Conservation (phyloP, 768 basidiomycete genomes). For the Leccinum olivaceopallidum region DNA sequence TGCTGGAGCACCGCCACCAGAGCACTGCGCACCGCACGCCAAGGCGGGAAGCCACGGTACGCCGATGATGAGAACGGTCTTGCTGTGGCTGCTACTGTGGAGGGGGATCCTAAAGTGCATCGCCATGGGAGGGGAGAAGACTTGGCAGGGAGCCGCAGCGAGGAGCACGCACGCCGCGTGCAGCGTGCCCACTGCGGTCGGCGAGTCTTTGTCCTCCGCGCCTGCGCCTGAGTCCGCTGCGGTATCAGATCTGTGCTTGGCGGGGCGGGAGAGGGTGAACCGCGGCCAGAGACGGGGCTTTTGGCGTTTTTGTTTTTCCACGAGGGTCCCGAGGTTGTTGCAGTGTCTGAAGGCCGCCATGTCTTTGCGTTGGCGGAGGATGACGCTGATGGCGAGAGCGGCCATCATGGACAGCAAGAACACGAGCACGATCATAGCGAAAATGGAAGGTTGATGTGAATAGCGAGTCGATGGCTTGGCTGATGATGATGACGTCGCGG, state of each 20-base stretch:
- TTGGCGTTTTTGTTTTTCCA: background rate
- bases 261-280: conserved; percentile 3
- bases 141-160: conserved; percentile 28
- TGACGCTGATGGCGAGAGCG: conserved; percentile 18
- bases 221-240: background rate
- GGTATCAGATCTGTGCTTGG: background rate
- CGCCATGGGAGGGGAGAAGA: conserved; percentile 21
- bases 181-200: conserved; percentile 23
- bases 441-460: conserved; percentile 13
- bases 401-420: conserved; percentile 23
- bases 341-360: background rate
- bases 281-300: background rate
- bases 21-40: conserved; percentile 11
- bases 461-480: conserved; percentile 1
- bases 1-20: background rate
- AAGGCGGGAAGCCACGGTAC: conserved; percentile 10
- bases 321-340: background rate
- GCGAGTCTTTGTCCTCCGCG: background rate
- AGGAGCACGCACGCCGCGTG: conserved; percentile 25
- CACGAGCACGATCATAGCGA: conserved; percentile 22
- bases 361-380: conserved; percentile 20
- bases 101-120: conserved; percentile 25
- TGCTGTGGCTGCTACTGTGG: conserved; percentile 1
- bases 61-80: conserved; percentile 26
- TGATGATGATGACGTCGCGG: background rate